These are phyloP conservation scores for Hypoxylon cercidicola DNA, from an alignment of 495 filamentous ascomycete species.

Conservation along the genomic window DNA sequence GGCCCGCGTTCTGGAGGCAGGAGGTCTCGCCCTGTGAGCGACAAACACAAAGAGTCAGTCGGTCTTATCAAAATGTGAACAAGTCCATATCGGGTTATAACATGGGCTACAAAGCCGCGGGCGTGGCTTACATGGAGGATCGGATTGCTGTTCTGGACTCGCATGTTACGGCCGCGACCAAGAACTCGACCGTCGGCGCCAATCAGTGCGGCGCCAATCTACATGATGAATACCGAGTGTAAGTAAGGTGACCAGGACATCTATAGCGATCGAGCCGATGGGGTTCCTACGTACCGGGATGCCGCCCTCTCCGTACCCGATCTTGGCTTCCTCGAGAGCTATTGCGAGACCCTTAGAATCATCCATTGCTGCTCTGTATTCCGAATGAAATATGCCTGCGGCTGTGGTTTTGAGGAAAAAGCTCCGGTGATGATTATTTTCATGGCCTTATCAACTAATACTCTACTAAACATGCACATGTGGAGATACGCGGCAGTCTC, in stretches of 20 bases:
- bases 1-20: conserved; percentile 80
- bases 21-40: conserved; percentile 77
- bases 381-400: background rate
- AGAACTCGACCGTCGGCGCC: conserved; percentile 76
- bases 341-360: conserved; percentile 64
- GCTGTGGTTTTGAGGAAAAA: too few species aligned
- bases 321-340: conserved; percentile 81
- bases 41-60: conserved; percentile 13
- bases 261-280: too few species aligned
- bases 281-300: conserved; percentile 63
- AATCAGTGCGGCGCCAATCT: conserved; percentile 81
- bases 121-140: conserved; percentile 82
- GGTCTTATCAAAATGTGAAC: too few species aligned
- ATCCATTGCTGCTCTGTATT: conserved; percentile 52
- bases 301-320: conserved; percentile 76
- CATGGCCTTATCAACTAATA: background rate
- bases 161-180: conserved; percentile 84
- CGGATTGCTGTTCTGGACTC: conserved; percentile 78
- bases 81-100: too few species aligned
- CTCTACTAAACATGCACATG: background rate
- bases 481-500: conserved; percentile 30
- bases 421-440: too few species aligned
- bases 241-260: too few species aligned
- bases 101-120: too few species aligned
- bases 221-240: background rate